phyloP scores from a whole-genome alignment of 1,284 basidiomycete species.

The Moniliella sp. region DNA sequence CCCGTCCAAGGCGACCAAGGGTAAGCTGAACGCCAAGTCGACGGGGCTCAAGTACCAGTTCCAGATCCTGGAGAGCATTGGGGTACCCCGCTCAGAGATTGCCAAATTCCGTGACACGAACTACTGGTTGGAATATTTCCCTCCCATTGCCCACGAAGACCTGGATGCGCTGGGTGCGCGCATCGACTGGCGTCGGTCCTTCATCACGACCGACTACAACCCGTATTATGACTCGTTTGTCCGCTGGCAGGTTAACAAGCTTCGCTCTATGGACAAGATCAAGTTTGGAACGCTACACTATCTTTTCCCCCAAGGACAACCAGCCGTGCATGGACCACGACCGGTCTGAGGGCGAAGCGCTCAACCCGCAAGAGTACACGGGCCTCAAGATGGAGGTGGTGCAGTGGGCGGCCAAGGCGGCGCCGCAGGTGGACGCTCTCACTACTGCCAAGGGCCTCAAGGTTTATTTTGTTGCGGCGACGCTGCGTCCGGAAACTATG shows the following conservation, averaged over 20 bases:
- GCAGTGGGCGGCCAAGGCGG: conserved; percentile 35
- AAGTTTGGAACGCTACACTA: conserved; percentile 89
- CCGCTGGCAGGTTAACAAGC: conserved; percentile 91
- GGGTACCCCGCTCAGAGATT: conserved; percentile 64
- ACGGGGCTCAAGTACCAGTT: conserved; percentile 92
- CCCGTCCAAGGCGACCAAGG: conserved; percentile 66
- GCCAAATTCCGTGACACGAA: conserved; percentile 83
- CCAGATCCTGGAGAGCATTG: conserved; percentile 81
- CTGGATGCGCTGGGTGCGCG: conserved; percentile 49
- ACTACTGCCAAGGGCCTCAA: conserved; percentile 48
- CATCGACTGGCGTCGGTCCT: conserved; percentile 88
- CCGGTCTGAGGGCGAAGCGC: conserved; percentile 75
- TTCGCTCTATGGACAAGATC: conserved; percentile 41
- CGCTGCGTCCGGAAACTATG: conserved; percentile 92
- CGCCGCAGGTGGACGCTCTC: conserved; percentile 42
- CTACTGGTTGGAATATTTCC: conserved; percentile 85
- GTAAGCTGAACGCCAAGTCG: conserved; percentile 76
- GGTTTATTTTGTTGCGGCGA: conserved; percentile 83
- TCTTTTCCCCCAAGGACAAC: conserved; percentile 93
- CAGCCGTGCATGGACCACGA: conserved; percentile 99
- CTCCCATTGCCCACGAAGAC: conserved; percentile 67
- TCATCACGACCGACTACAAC: conserved; percentile 83
- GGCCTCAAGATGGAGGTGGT: conserved; percentile 81
- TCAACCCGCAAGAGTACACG: conserved; percentile 90
- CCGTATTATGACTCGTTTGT: conserved; percentile 95